Evolutionary conservation across 2,329 filamentous ascomycete species (phyloP).

Genomic region (Aureobasidium sp.): DNA sequence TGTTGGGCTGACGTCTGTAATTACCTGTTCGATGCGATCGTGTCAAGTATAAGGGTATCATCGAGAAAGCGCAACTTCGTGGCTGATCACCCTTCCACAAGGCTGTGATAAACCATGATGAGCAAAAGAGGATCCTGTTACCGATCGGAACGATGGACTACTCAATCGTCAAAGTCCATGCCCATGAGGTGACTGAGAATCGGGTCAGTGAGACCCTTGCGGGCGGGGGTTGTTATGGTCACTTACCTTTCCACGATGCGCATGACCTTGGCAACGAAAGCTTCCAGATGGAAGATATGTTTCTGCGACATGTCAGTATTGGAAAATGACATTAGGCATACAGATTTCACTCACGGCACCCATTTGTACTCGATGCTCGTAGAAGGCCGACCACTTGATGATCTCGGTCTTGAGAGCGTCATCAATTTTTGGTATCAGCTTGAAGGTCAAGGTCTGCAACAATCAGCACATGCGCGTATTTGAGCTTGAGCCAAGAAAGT

Average conservation of each 20-base stretch:
- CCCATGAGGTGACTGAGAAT: slow-evolving; percentile 51
- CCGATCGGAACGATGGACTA: background rate
- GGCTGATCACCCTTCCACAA: background rate
- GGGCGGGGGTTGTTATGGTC: background rate
- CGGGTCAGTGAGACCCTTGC: background rate
- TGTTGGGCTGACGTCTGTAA: background rate
- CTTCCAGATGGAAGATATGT: slow-evolving; percentile 96
- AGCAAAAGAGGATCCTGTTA: background rate
- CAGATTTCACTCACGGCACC: slow-evolving; percentile 48
- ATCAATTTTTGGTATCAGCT: slow-evolving; percentile 78
- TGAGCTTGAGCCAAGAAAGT: background rate
- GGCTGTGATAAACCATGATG: background rate
- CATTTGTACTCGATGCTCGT: slow-evolving; percentile 87
- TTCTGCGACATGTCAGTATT: slow-evolving; percentile 41
- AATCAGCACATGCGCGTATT: background rate
- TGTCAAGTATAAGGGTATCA: background rate
- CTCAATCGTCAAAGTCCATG: slow-evolving; percentile 54
- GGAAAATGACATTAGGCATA: background rate
- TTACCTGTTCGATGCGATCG: background rate
- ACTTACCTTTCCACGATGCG: slow-evolving; percentile 80
- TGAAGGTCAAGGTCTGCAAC: slow-evolving; percentile 71
- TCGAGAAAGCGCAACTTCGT: background rate
- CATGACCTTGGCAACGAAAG: slow-evolving; percentile 99
- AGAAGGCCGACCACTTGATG: slow-evolving; percentile 93
- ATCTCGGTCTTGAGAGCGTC: slow-evolving; percentile 86